Percentiles rank a stretch among this genome's conserved stretches.
These are phyloP conservation scores for Tetragonia tetragonoides DNA, from an alignment of 148 eudicot species.

Conservation along the genomic window DNA sequence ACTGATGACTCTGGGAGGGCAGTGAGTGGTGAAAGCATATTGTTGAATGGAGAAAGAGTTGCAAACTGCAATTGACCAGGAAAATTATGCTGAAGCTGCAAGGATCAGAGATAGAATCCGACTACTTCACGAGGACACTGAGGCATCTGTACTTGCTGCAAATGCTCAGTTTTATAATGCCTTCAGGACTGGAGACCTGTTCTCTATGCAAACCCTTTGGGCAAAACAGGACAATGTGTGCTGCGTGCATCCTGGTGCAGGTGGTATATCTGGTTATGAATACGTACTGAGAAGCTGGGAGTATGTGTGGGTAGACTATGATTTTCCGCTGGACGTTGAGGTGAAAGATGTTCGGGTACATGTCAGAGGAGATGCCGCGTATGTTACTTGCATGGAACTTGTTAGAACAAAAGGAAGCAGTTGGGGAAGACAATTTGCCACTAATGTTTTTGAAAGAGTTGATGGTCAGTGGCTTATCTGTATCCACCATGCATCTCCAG, in stretches of 20 bases:
- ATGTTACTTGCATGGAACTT: constrained; percentile 81
- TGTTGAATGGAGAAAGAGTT: constrained; percentile 60
- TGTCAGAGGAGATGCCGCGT: constrained; percentile 77
- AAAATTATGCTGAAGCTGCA: constrained; percentile 86
- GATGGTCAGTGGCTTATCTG: constrained; percentile 75
- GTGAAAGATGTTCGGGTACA: constrained; percentile 76
- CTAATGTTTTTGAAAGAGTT: constrained; percentile 83
- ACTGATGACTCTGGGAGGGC: constrained; percentile 61
- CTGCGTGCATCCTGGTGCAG: constrained; percentile 95
- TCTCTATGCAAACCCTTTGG: constrained; percentile 88
- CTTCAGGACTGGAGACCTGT: constrained; percentile 77
- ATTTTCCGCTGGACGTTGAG: constrained; percentile 82
- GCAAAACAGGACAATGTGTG: constrained; percentile 70
- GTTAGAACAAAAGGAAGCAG: constrained; percentile 79
- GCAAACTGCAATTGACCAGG: constrained; percentile 71
- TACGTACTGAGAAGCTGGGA: constrained; percentile 99
- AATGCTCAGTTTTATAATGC: constrained; percentile 84
- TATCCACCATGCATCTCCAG: constrained; percentile 74
- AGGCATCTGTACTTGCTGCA: constrained; percentile 74
- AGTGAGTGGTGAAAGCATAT: constrained; percentile 70
- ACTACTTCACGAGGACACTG: constrained; percentile 74
- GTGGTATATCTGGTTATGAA: constrained; percentile 89
- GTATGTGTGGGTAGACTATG: constrained; percentile 88
- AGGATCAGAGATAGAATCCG: constrained; percentile 78
- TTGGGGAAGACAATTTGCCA: constrained; percentile 96